A percentile compares a stretch with the other conserved stretches of the same genome.
These are phyloP conservation scores for Rubia yunnanensis DNA, from an alignment of 257 asterid genomes.

Conservation along the genomic window DNA sequence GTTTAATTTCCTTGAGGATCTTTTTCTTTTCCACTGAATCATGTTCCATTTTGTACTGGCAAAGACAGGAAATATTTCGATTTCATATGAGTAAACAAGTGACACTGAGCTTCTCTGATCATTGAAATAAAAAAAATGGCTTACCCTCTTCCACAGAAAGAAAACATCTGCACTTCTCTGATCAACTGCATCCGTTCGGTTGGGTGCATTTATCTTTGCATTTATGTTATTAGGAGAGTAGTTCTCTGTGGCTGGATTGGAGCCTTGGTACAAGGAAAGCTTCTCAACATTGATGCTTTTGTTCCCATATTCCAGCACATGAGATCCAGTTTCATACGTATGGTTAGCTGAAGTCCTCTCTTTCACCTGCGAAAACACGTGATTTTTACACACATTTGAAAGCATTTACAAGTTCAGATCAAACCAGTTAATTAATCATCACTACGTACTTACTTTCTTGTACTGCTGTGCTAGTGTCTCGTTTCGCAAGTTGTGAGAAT, in stretches of 20 bases:
- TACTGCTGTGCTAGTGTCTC: slow-evolving; percentile 67
- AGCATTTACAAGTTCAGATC: background rate
- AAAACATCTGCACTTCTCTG: slow-evolving; percentile 82
- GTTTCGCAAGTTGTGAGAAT: slow-evolving; percentile 62
- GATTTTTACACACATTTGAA: no score
- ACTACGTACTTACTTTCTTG: slow-evolving; percentile 35
- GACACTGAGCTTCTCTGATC: no score
- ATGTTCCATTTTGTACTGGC: slow-evolving; percentile 39
- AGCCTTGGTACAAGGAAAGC: no score
- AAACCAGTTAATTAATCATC: no score
- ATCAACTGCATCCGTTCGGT: slow-evolving; percentile 46
- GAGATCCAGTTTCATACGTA: slow-evolving; percentile 59
- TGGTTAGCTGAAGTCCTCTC: slow-evolving; percentile 61
- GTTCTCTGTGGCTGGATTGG: no score
- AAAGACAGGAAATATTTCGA: background rate
- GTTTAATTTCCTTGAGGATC: slow-evolving; percentile 41
- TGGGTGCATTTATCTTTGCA: slow-evolving; percentile 4
- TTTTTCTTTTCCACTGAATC: slow-evolving; percentile 29
- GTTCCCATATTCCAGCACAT: no score
- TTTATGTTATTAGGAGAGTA: slow-evolving; percentile 30
- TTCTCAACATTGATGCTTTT: no score
- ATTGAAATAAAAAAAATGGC: no score
- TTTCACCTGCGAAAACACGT: slow-evolving; percentile 41
- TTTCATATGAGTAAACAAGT: no score
- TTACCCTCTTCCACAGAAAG: slow-evolving; percentile 69